Conservation (phyloP, 192 early-diverging fungal genomes). For the Chytriomyces confervae region DNA sequence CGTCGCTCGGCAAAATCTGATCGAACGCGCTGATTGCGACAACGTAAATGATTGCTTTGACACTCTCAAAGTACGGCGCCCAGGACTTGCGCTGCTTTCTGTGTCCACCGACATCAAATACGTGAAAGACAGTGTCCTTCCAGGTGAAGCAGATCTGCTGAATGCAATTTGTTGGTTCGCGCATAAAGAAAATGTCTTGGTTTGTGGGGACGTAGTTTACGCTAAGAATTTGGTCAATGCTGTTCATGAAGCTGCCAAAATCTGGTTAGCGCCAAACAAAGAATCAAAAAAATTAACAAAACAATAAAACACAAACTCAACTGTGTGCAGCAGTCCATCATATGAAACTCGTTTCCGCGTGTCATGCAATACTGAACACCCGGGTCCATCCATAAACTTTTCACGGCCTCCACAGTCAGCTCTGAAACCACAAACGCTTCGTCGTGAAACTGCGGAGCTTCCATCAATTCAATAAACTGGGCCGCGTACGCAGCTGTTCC, state of each 20-base stretch:
- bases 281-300: background rate
- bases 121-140: constrained; percentile 50
- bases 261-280: background rate
- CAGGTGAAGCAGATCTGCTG: constrained; percentile 68
- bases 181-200: constrained; percentile 68
- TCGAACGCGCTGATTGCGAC: constrained; percentile 64
- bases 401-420: constrained; percentile 13
- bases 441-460: background rate
- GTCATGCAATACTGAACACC: constrained; percentile 44
- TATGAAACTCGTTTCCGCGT: constrained; percentile 46
- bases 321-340: constrained; percentile 54
- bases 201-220: constrained; percentile 64
- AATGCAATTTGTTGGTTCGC: constrained; percentile 71
- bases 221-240: constrained; percentile 53
- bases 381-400: constrained; percentile 46
- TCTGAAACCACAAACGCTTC: no score
- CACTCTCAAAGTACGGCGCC: constrained; percentile 56
- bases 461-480: constrained; percentile 4
- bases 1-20: constrained; percentile 33
- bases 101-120: constrained; percentile 73
- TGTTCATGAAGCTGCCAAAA: constrained; percentile 31
- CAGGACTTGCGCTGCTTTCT: constrained; percentile 57
- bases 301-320: background rate
- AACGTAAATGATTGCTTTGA: constrained; percentile 68
- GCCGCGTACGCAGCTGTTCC: constrained; percentile 18